phyloP scores from a whole-genome alignment of 371 early-diverging fungal species.

The Encephalitozoon cuniculi region DNA sequence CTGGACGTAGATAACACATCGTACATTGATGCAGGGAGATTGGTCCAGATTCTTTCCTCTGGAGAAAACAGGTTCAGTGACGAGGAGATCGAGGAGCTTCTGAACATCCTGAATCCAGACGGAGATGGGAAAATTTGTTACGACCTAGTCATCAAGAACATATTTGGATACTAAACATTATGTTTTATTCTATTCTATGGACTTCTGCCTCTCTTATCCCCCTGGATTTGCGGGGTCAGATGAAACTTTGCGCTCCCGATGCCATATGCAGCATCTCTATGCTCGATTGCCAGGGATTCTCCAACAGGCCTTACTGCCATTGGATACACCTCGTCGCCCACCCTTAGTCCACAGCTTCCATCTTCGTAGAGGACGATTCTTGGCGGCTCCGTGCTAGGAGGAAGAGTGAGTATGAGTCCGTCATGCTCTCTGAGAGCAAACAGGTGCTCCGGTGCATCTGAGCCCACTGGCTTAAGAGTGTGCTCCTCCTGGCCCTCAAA shows the following conservation, averaged over 20 bases:
- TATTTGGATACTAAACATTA: slow-evolving; percentile 10
- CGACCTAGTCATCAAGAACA: slow-evolving; percentile 12
- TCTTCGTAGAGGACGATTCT: slow-evolving; percentile 20
- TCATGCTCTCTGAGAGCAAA: slow-evolving; percentile 3
- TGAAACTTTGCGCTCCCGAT: not conserved
- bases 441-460: not conserved
- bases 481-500: not conserved
- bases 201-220: not conserved
- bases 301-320: not conserved
- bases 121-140: slow-evolving; percentile 54
- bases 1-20: slow-evolving; percentile 45
- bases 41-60: slow-evolving; percentile 41
- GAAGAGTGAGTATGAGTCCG: slow-evolving; percentile 4
- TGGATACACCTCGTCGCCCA: not conserved
- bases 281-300: not conserved
- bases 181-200: not conserved
- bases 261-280: not conserved
- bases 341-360: slow-evolving; percentile 16
- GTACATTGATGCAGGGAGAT: slow-evolving; percentile 24
- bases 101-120: slow-evolving; percentile 44
- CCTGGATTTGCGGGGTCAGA: not conserved
- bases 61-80: slow-evolving; percentile 24
- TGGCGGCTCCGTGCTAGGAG: not conserved
- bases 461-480: not conserved
- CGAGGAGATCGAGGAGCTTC: slow-evolving; percentile 43